These are phyloP conservation scores for Chlamydomonas eustigma DNA, from an alignment of 139 green algal genomes.

Conservation along the genomic window DNA sequence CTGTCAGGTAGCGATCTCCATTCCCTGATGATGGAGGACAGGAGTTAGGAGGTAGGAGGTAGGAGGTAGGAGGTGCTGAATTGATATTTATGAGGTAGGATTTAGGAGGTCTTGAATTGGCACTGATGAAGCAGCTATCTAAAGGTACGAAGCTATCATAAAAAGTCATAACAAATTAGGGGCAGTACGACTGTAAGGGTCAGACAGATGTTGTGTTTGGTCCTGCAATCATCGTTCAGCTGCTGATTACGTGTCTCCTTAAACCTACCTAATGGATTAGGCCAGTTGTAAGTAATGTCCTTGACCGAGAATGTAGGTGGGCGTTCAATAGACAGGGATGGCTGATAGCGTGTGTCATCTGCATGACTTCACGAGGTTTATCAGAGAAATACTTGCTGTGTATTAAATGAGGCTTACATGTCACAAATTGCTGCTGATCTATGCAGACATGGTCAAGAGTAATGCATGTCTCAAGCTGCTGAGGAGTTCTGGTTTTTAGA, in stretches of 20 bases:
- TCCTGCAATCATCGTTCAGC: too few relatives aligned
- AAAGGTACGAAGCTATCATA: too few relatives aligned
- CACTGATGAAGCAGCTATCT: background rate
- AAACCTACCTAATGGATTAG: conserved; percentile 3
- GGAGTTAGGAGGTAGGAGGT: too few relatives aligned
- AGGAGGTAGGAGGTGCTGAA: background rate
- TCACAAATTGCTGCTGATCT: conserved; percentile 8
- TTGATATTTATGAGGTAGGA: background rate
- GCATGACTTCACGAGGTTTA: too few relatives aligned
- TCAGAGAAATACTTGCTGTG: too few relatives aligned
- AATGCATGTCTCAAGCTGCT: conserved; percentile 10
- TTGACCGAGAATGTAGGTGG: conserved; percentile 5
- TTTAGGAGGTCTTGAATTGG: background rate
- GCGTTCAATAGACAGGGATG: background rate
- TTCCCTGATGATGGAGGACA: too few relatives aligned
- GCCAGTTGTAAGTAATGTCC: conserved; percentile 17
- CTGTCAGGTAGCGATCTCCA: background rate
- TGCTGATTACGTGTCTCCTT: too few relatives aligned
- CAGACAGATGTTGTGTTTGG: too few relatives aligned
- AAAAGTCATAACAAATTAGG: too few relatives aligned
- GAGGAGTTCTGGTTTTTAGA: background rate
- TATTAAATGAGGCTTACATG: conserved; percentile 4
- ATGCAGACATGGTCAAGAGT: conserved; percentile 7
- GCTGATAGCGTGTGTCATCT: background rate
- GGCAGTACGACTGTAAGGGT: too few relatives aligned